These are phyloP conservation scores for Mycena crocata DNA, from an alignment of 768 basidiomycete genomes.

Conservation along the genomic window DNA sequence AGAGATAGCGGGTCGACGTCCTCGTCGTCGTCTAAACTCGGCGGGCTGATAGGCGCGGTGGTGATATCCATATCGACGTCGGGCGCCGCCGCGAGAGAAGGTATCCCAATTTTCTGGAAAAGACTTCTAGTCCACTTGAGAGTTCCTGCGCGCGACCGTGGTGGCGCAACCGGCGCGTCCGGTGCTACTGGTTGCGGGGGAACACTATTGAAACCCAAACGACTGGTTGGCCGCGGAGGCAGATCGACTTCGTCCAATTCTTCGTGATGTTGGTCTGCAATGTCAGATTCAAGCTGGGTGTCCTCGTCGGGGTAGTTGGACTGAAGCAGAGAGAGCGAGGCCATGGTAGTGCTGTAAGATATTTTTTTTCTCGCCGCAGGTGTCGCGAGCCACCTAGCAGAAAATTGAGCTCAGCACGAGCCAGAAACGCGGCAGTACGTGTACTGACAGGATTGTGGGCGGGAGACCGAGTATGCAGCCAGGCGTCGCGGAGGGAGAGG, in stretches of 20 bases:
- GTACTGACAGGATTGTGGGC: neutral
- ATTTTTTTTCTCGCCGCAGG: neutral
- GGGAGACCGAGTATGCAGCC: neutral
- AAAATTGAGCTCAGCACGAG: slow-evolving; percentile 3
- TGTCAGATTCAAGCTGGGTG: slow-evolving; percentile 27
- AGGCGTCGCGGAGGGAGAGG: slow-evolving; percentile 8
- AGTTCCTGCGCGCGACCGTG: slow-evolving; percentile 13
- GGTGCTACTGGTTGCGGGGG: slow-evolving; percentile 8
- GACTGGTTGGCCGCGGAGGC: slow-evolving; percentile 61
- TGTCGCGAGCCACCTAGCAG: slow-evolving; percentile 24
- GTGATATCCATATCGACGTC: slow-evolving; percentile 38
- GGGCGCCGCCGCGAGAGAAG: neutral
- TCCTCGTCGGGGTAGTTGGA: slow-evolving; percentile 24
- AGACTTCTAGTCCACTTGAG: slow-evolving; percentile 36
- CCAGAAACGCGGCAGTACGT: neutral
- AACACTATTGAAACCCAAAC: slow-evolving; percentile 56
- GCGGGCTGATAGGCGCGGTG: slow-evolving; percentile 18
- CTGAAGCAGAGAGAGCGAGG: slow-evolving; percentile 16
- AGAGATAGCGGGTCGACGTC: slow-evolving; percentile 28
- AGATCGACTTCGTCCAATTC: slow-evolving; percentile 38
- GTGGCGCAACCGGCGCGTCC: neutral
- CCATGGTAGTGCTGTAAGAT: no score
- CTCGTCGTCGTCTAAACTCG: slow-evolving; percentile 31
- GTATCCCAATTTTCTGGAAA: slow-evolving; percentile 34
- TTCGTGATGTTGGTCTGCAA: slow-evolving; percentile 31